Percentiles rank a stretch among this genome's conserved stretches.
Conservation (phyloP, 192 early-diverging fungal species). For the Coemansia sp. region DNA sequence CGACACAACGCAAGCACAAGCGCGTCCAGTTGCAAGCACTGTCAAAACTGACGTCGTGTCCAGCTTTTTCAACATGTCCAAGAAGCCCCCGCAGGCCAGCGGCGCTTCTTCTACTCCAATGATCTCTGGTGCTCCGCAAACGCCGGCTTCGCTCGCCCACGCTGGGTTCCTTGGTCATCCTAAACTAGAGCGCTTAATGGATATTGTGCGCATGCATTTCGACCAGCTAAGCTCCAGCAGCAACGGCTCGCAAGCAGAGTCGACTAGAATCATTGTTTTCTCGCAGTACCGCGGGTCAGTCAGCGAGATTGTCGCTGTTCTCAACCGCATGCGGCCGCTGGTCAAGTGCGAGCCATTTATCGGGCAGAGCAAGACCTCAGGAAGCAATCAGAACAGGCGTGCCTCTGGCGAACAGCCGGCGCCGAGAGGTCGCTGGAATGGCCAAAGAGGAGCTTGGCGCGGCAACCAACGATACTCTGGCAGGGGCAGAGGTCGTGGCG, state of each 20-base stretch:
- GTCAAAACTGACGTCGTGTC: conserved; percentile 43
- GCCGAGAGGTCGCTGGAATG: not conserved
- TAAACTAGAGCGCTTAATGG: conserved; percentile 69
- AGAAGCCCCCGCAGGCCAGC: conserved; percentile 6
- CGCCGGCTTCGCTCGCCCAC: conserved; percentile 17
- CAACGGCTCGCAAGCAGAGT: conserved; percentile 11
- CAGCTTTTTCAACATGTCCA: conserved; percentile 40
- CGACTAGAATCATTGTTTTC: conserved; percentile 80
- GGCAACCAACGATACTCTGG: not conserved
- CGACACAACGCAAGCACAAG: not conserved
- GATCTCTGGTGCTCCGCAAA: not conserved
- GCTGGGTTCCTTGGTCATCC: conserved; percentile 67
- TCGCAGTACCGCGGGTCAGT: conserved; percentile 81
- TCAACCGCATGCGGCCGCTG: conserved; percentile 64
- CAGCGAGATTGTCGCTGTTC: conserved; percentile 69
- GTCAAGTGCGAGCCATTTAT: conserved; percentile 74
- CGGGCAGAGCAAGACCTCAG: conserved; percentile 60
- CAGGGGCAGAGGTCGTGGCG: conserved; percentile 18
- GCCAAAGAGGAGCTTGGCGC: conserved; percentile 7
- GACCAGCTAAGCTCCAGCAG: conserved; percentile 31
- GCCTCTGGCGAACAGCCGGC: not conserved
- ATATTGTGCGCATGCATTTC: conserved; percentile 70
- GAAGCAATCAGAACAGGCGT: not conserved
- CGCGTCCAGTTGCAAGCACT: not conserved
- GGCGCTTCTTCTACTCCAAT: not conserved